Conservation (phyloP, 73 alveolate species). For the Paramecium primaurelia region DNA sequence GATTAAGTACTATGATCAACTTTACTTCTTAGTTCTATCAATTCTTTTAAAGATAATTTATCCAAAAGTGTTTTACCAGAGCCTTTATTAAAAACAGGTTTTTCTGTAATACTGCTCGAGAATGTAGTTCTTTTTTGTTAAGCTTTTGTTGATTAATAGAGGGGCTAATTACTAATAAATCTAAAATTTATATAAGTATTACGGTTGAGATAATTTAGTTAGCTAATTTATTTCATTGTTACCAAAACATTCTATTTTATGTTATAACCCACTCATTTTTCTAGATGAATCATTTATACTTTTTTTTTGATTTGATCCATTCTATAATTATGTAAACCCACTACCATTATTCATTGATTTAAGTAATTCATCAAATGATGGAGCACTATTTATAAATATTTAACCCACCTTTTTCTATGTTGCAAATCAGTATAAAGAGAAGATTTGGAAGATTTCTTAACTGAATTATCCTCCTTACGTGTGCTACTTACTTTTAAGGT, state of each 20-base stretch:
- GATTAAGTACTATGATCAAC: background rate
- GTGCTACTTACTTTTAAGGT: background rate
- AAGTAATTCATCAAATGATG: constrained; percentile 39
- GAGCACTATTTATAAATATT: background rate
- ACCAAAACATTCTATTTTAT: background rate
- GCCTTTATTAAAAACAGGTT: background rate
- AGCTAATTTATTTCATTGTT: background rate
- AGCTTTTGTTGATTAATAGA: background rate
- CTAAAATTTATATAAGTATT: background rate
- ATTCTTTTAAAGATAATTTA: constrained; percentile 22
- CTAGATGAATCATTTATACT: background rate
- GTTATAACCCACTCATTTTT: background rate
- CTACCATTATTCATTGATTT: background rate
- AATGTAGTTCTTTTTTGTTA: background rate
- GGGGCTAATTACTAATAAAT: background rate
- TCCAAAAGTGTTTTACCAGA: background rate
- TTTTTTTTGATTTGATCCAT: background rate
- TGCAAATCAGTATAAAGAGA: background rate
- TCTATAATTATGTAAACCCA: background rate
- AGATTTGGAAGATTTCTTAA: background rate
- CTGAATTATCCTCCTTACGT: background rate
- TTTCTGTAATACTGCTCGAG: background rate
- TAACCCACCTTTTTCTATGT: background rate
- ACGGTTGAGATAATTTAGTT: background rate
- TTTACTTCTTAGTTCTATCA: constrained; percentile 7